Conservation (phyloP, 1,139 yeast species). For the Taphrina confusa region DNA sequence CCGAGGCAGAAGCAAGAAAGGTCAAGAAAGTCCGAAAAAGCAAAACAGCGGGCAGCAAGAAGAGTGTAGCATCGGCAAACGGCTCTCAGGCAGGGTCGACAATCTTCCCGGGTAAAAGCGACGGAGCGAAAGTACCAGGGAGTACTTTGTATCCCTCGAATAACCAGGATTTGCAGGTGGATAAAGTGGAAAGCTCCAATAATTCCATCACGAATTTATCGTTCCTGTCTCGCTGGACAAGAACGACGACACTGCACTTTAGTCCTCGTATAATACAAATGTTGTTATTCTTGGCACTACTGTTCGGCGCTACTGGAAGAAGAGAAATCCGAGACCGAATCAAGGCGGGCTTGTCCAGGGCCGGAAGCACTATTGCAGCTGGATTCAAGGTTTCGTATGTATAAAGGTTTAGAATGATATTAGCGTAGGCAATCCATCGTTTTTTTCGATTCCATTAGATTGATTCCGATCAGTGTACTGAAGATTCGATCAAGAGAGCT, state of each 20-base stretch:
- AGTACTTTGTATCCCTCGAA: not conserved
- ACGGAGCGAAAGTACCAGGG: not conserved
- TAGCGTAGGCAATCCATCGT: not conserved
- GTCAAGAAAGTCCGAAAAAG: constrained; percentile 8
- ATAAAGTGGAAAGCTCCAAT: not conserved
- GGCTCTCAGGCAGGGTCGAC: constrained; percentile 4
- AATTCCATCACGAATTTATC: not conserved
- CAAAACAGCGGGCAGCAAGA: not conserved
- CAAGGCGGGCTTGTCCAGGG: not conserved
- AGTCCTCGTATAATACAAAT: constrained; percentile 10
- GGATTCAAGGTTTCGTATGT: constrained; percentile 26
- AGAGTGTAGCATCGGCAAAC: constrained; percentile 8
- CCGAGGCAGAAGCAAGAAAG: constrained; percentile 11
- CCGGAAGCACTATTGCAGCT: constrained; percentile 7
- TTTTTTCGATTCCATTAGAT: too few relatives aligned
- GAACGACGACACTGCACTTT: constrained; percentile 1
- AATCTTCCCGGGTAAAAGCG: not conserved
- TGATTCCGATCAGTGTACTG: too few relatives aligned
- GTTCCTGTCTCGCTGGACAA: constrained; percentile 5
- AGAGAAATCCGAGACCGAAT: constrained; percentile 8
- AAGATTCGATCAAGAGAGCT: too few relatives aligned
- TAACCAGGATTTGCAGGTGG: not conserved
- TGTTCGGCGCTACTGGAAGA: constrained; percentile 29
- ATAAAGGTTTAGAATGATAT: not conserved
- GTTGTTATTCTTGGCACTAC: constrained; percentile 16